These are phyloP conservation scores for Leucosporidium creatinivorum DNA, from an alignment of 768 basidiomycete genomes.

Conservation along the genomic window DNA sequence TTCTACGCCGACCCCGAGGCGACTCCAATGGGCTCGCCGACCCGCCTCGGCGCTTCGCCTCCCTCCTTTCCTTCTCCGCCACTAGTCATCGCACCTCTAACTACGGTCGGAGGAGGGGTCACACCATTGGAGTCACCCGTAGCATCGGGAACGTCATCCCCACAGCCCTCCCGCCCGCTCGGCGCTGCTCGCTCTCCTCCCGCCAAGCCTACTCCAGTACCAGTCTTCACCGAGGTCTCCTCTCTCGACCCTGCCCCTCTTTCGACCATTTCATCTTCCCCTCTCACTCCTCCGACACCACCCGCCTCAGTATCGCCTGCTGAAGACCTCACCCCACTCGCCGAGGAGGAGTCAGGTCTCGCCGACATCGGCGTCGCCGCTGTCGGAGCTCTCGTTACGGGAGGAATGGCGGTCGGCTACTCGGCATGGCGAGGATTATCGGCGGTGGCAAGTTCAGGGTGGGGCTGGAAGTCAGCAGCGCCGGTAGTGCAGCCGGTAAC, in stretches of 20 bases:
- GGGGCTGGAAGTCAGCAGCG: background rate
- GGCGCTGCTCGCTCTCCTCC: background rate
- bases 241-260: background rate
- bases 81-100: no score
- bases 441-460: background rate
- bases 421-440: slow-evolving; percentile 12
- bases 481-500: background rate
- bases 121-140: no score
- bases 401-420: slow-evolving; percentile 14
- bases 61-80: background rate
- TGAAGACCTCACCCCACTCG: background rate
- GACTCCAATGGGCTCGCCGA: background rate
- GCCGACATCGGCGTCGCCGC: slow-evolving; percentile 8
- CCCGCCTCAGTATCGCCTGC: background rate
- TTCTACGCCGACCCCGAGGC: background rate
- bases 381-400: slow-evolving; percentile 20
- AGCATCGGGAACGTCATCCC: no score
- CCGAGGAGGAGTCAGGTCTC: background rate
- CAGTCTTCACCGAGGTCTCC: background rate
- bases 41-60: no score
- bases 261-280: background rate
- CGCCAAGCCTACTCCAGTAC: background rate
- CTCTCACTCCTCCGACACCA: background rate
- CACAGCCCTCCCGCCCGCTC: background rate
- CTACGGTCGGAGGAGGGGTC: no score